phyloP scores from a whole-genome alignment of 257 asterid species.

The Schizonepeta tenuifolia region DNA sequence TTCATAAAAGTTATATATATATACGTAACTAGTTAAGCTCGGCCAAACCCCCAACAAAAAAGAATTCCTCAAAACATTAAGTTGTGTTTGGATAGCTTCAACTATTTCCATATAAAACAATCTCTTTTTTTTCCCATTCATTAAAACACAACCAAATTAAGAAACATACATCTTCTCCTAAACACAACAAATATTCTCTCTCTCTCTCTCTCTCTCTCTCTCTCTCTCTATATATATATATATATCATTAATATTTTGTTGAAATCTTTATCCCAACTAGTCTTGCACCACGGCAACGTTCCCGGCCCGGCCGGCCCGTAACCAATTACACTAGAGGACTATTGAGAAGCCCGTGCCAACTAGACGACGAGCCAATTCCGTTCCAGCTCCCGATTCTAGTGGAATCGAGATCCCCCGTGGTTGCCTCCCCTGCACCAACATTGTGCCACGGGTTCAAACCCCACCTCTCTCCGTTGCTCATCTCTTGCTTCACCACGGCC shows the following conservation, averaged over 20 bases:
- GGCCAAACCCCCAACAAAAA: conserved; percentile 10
- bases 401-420: conserved; percentile 47
- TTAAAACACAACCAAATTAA: background rate
- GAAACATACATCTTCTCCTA: background rate
- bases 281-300: background rate
- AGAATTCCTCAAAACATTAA: background rate
- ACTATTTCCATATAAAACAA: background rate
- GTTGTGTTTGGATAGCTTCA: background rate
- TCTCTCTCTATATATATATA: background rate
- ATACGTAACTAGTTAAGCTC: background rate
- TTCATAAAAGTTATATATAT: background rate
- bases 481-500: conserved; percentile 58
- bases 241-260: background rate
- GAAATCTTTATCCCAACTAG: background rate
- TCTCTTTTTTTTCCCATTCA: background rate
- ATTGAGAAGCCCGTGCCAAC: conserved; percentile 77
- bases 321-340: conserved; percentile 60
- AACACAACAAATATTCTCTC: background rate
- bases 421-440: conserved; percentile 38
- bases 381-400: conserved; percentile 53
- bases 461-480: conserved; percentile 43
- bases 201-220: no score
- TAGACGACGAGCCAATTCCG: conserved; percentile 55
- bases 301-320: background rate
- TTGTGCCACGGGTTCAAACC: conserved; percentile 66